Evolutionary conservation across 371 early-diverging fungal species (phyloP).

Genomic region (Lichtheimia hyalospora): DNA sequence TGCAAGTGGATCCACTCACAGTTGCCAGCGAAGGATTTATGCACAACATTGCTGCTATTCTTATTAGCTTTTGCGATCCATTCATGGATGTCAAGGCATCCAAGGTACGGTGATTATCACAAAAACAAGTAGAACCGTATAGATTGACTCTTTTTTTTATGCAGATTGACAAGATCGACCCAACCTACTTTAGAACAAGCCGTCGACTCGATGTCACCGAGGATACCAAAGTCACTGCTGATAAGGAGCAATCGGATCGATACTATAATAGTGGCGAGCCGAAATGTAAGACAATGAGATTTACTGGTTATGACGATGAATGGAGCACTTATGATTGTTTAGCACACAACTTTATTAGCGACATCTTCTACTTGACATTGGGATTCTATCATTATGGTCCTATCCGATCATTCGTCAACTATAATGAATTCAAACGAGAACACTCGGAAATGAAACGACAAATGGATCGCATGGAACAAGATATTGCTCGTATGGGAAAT

Average conservation of each 20-base stretch:
- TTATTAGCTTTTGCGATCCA: constrained; percentile 79
- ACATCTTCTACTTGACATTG: constrained; percentile 83
- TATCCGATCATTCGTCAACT: constrained; percentile 68
- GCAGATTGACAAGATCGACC: constrained; percentile 71
- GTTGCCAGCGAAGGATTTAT: constrained; percentile 91
- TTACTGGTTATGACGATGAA: not conserved
- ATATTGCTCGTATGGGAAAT: constrained; percentile 38
- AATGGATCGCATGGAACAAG: constrained; percentile 51
- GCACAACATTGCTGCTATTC: constrained; percentile 68
- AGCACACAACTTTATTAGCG: constrained; percentile 82
- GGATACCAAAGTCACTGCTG: constrained; percentile 80
- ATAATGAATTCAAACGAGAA: constrained; percentile 64
- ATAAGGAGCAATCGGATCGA: constrained; percentile 67
- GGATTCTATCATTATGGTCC: constrained; percentile 81
- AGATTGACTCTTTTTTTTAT: not conserved
- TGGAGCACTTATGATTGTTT: not conserved
- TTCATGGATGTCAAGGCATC: constrained; percentile 75
- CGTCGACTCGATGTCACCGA: constrained; percentile 62
- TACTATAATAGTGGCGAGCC: constrained; percentile 33
- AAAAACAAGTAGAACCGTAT: no score
- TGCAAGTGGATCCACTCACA: constrained; percentile 78
- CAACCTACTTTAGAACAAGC: constrained; percentile 59
- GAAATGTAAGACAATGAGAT: constrained; percentile 11
- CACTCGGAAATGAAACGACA: constrained; percentile 65
- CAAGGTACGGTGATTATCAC: constrained; percentile 43